Evolutionary conservation across 148 eudicot species (phyloP), one percentile per base, ranked within the genome.

Genomic region (Talinum fruticosum): DNA sequence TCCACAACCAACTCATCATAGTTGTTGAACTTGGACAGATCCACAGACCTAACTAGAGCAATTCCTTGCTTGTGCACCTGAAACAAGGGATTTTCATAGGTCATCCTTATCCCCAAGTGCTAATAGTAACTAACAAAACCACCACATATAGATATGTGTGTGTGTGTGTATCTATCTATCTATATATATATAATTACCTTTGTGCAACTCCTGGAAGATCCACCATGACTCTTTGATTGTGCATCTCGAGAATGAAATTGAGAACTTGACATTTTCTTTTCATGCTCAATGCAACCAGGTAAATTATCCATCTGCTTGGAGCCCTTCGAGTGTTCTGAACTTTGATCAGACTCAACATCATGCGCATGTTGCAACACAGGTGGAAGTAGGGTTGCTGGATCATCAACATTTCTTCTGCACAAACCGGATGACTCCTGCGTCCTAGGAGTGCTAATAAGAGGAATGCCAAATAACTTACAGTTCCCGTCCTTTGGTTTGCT

Each of bases 31-130:
- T 87, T 96, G 57, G 98, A 78, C 73, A 96, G 99, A 79, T 93
- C 99, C 80, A 96, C 91, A 33, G 98, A 93, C 79, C 97, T 92
- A 64, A 98, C 99, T 72, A 96, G 97, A 68, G 99, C 95, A 71
- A 88, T 82, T 53, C 99, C 99, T 74, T 93, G 98, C 86, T 93
- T 96, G 49, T 91, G 99, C 74, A 93, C 99, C 99, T 96, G 88
- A 79, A 84, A 85, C 8, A 14, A 76, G 64, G 44, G 35, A 37
- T 26, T 45, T 33, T 1, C 36, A 2, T 28, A 14, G 10, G 53
- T 75, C 45, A 54, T 62, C 65, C 66, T 23, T 67, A 33, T 14
- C 7, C 13, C 13, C 12, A 23, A 15, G 14, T 0, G 69, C 59
- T 30, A 14, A 6, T 10, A n/a, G 35, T 29, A n/a, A 26, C 15